Conservation (phyloP, 768 basidiomycete genomes). For the Hortiboletus campestris region DNA sequence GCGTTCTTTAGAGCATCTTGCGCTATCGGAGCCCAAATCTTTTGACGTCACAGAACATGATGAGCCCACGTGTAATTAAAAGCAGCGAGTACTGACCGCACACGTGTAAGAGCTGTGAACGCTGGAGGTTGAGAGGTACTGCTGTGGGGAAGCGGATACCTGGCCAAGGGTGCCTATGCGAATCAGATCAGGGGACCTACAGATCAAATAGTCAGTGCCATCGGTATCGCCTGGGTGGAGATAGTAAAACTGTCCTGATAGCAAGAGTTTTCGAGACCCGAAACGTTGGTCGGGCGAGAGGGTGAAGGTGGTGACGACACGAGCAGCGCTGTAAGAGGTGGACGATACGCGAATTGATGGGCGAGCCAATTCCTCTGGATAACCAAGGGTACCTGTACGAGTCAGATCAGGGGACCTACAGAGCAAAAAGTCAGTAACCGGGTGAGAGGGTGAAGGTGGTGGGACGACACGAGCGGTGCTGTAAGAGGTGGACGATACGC, state of each 20-base stretch:
- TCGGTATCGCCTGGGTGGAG: slow-evolving; percentile 71
- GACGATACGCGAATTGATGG: slow-evolving; percentile 45
- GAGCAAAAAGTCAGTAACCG: too few species aligned
- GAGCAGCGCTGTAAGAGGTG: slow-evolving; percentile 47
- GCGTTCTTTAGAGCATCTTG: too few species aligned
- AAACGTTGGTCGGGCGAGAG: slow-evolving; percentile 57
- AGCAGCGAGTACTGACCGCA: too few species aligned
- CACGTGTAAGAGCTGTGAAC: too few species aligned
- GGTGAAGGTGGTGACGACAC: slow-evolving; percentile 42
- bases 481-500: slow-evolving; percentile 44
- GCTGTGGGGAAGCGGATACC: slow-evolving; percentile 44
- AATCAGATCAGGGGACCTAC: slow-evolving; percentile 73
- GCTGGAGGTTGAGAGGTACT: slow-evolving; percentile 30
- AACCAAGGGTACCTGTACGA: too few species aligned
- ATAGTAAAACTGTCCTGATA: slow-evolving; percentile 67
- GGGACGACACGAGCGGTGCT: slow-evolving; percentile 42
- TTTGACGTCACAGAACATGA: too few species aligned
- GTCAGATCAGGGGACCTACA: too few species aligned
- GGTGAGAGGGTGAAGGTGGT: slow-evolving; percentile 36
- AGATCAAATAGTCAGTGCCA: slow-evolving; percentile 71
- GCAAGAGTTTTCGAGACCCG: slow-evolving; percentile 58
- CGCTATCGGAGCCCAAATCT: too few species aligned
- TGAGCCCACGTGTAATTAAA: too few species aligned
- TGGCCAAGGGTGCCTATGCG: slow-evolving; percentile 70
- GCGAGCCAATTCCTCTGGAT: slow-evolving; percentile 67